A percentile compares a stretch with the other conserved stretches of the same genome.
Conservation (phyloP, 352 stramenopile genomes). For the Pilasporangium apinafurcum region DNA sequence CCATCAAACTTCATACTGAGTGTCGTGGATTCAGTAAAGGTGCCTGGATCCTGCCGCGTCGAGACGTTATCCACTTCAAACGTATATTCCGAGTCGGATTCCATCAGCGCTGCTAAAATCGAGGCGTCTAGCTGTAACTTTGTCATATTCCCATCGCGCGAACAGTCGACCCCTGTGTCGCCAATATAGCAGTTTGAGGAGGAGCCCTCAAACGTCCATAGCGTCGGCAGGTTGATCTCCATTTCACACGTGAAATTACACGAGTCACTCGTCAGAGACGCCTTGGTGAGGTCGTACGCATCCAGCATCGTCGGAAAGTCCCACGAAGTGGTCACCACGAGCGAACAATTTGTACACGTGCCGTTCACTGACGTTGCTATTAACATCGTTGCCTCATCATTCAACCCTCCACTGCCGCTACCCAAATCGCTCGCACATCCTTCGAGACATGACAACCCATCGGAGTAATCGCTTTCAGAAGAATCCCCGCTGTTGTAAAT, state of each 20-base stretch:
- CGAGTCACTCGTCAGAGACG: slow-evolving; percentile 17
- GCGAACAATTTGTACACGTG: slow-evolving; percentile 64
- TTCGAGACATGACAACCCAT: slow-evolving; percentile 48
- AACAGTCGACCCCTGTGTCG: slow-evolving; percentile 26
- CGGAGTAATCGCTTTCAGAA: slow-evolving; percentile 17
- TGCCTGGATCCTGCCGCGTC: slow-evolving; percentile 49
- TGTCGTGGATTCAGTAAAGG: slow-evolving; percentile 41
- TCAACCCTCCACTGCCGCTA: slow-evolving; percentile 40
- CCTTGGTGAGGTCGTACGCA: slow-evolving; percentile 46
- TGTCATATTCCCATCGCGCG: slow-evolving; percentile 47
- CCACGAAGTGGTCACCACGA: slow-evolving; percentile 45
- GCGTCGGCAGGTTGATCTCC: slow-evolving; percentile 39
- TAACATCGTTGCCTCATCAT: slow-evolving; percentile 32
- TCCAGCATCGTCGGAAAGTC: slow-evolving; percentile 70
- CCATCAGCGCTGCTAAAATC: slow-evolving; percentile 29
- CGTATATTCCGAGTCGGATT: slow-evolving; percentile 29
- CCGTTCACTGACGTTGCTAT: slow-evolving; percentile 52
- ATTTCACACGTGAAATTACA: slow-evolving; percentile 52
- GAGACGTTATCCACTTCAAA: slow-evolving; percentile 55
- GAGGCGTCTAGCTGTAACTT: slow-evolving; percentile 31
- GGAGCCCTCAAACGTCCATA: slow-evolving; percentile 43
- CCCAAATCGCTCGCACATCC: slow-evolving; percentile 35
- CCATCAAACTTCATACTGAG: slow-evolving; percentile 54
- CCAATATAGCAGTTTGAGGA: slow-evolving; percentile 28
- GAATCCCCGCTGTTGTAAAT: slow-evolving; percentile 29